Base-by-base conservation (phyloP, 306 rosid genomes). In the Castanea crenata region DNA sequence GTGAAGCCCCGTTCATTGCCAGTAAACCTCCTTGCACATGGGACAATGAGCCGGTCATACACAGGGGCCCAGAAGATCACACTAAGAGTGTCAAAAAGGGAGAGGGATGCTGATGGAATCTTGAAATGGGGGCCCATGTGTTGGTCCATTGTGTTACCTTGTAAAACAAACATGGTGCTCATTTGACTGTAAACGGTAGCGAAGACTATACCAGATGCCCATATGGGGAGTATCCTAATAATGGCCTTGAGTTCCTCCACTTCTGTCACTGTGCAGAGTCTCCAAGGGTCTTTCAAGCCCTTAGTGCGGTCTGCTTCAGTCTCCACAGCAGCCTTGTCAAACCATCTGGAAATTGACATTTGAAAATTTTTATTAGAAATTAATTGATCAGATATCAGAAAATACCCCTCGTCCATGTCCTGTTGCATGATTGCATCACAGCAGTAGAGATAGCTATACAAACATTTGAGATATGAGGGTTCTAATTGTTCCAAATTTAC, bases 101-200 rank as follows among this genome's bases (percentile, higher is more conserved):
- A 88, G 49, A 94, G 93, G 12, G 97, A 94, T 34, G 97, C 98
- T 5, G 97, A 87, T 68, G 98, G 97, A 57, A 94, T 90, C 55
- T 89, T 54, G 83, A 94, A 92, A 70, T 71, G 52, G 25, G 90
- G 91, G 10, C 97, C 96, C 52, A 94, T 92, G 77, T 57, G 90
- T 25, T 83, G 98, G 85, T 94, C 89, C 94, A 92, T 55, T 81
- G 91, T 89, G 88, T 94, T 90, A 70, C 97, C 98, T 80, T 92
- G 97, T 75, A 94, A 68, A 41, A 94, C 93, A 71, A 94, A 94
- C 98, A 94, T 89, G 65, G 97, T 94, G 91, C 69, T 83, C 97
- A 90, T 90, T 83, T 94, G 98, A 44, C 94, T 76, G 83, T 89
- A 94, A 8, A 92, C 98, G 0, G 94, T 81, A 55, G 98, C 61